A percentile compares a stretch with the other conserved stretches of the same genome.
phyloP scores from a whole-genome alignment of 2,329 filamentous ascomycete species.

The Pseudovirgaria hyperparasitica region DNA sequence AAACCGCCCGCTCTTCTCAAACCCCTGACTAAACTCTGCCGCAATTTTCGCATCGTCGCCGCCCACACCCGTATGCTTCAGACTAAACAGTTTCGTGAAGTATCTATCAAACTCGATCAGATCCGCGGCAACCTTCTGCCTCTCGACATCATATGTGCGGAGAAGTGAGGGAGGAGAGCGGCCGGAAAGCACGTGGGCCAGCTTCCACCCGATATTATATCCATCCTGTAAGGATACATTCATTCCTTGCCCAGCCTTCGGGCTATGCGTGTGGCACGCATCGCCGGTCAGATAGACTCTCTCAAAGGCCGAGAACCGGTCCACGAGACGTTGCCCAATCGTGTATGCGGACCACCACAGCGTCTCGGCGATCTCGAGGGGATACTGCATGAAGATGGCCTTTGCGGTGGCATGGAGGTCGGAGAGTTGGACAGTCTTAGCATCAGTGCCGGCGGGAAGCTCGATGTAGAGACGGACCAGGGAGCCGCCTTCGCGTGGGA shows the following conservation, averaged over 20 bases:
- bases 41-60: conserved; percentile 25
- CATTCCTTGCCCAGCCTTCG: conserved; percentile 58
- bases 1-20: conserved; percentile 44
- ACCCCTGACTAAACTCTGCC: conserved; percentile 43
- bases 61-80: conserved; percentile 17
- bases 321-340: conserved; percentile 58
- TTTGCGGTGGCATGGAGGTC: conserved; percentile 41
- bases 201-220: conserved; percentile 46
- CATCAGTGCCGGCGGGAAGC: conserved; percentile 36
- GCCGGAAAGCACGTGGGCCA: conserved; percentile 34
- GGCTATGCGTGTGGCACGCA: conserved; percentile 56
- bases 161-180: conserved; percentile 43
- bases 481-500: conserved; percentile 40
- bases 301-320: conserved; percentile 51
- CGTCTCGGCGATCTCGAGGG: conserved; percentile 42
- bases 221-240: conserved; percentile 48
- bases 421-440: conserved; percentile 39
- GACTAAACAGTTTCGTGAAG: conserved; percentile 41
- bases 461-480: conserved; percentile 53
- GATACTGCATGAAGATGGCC: conserved; percentile 42
- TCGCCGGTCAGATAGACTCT: conserved; percentile 59
- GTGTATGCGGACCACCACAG: conserved; percentile 63
- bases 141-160: conserved; percentile 49
- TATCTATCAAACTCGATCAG: conserved; percentile 49
- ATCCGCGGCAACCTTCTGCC: conserved; percentile 32